Conservation (phyloP, 495 filamentous ascomycete species). For the Cercophora sp. region DNA sequence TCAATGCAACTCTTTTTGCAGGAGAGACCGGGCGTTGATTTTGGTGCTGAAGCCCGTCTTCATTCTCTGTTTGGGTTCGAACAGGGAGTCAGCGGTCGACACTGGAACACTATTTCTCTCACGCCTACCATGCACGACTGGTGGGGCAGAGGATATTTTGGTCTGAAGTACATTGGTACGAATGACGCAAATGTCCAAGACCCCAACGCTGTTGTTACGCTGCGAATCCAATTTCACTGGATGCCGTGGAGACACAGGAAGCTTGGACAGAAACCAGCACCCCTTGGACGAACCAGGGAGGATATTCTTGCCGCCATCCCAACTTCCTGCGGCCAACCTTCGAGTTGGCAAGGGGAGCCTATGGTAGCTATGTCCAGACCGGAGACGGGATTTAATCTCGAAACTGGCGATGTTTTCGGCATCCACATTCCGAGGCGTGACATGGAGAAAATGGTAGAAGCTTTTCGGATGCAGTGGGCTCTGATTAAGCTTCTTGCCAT, state of each 20-base stretch:
- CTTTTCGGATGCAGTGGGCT: background rate
- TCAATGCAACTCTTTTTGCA: background rate
- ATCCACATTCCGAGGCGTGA: background rate
- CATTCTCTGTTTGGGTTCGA: conserved; percentile 3
- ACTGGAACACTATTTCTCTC: conserved; percentile 10
- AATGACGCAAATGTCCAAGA: background rate
- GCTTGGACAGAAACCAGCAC: background rate
- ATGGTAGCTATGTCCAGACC: conserved; percentile 8
- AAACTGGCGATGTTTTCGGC: conserved; percentile 7
- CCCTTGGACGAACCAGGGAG: background rate
- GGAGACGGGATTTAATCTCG: conserved; percentile 4
- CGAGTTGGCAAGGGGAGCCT: conserved; percentile 6
- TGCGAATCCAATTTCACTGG: conserved; percentile 8
- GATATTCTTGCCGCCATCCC: conserved; percentile 6
- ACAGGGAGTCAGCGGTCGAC: conserved; percentile 6
- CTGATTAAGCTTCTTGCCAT: conserved; percentile 8
- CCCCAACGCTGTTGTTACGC: background rate
- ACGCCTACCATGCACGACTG: conserved; percentile 6
- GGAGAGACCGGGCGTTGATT: background rate
- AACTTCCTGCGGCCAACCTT: conserved; percentile 5
- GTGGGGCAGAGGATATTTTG: conserved; percentile 10
- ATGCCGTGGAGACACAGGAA: conserved; percentile 2
- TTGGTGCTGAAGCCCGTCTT: background rate
- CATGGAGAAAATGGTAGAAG: conserved; percentile 3
- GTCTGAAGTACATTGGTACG: conserved; percentile 6